These are phyloP conservation scores for Sclerotinia trifoliorum DNA, from an alignment of 2,329 filamentous ascomycete genomes.

Conservation along the genomic window DNA sequence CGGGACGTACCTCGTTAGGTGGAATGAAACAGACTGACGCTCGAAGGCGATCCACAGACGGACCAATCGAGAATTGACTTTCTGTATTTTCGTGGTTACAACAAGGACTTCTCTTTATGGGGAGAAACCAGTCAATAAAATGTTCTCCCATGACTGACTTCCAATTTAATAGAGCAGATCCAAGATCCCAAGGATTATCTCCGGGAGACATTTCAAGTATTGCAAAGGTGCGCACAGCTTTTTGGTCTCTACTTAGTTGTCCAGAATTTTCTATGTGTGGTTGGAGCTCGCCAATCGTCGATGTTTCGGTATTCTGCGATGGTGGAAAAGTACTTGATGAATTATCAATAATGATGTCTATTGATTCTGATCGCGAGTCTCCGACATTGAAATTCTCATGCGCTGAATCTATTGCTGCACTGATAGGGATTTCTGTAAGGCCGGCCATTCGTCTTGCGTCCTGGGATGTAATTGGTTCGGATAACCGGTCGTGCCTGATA, in stretches of 20 bases:
- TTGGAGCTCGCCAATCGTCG: background rate
- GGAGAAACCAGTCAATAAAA: conserved; percentile 76
- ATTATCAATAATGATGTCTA: background rate
- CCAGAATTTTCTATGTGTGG: background rate
- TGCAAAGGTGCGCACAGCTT: conserved; percentile 68
- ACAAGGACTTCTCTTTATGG: conserved; percentile 72
- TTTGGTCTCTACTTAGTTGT: conserved; percentile 27
- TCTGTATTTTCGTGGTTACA: conserved; percentile 62
- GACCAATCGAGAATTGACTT: conserved; percentile 68
- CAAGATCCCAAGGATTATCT: conserved; percentile 85
- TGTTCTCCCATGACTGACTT: conserved; percentile 74
- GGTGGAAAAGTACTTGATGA: background rate
- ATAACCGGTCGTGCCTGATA: conserved; percentile 17
- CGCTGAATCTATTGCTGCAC: background rate
- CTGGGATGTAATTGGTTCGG: conserved; percentile 12
- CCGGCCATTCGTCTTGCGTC: conserved; percentile 16
- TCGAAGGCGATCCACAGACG: conserved; percentile 57
- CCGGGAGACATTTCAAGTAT: conserved; percentile 67
- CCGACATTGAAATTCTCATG: background rate
- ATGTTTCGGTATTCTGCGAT: background rate
- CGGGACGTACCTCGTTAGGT: conserved; percentile 11
- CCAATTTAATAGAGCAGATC: conserved; percentile 64
- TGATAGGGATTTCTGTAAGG: background rate
- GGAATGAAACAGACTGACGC: conserved; percentile 26
- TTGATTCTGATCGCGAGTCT: background rate